Percentiles rank a stretch among this genome's conserved stretches.
These are phyloP conservation scores for Populus hybrid DNA, from an alignment of 441 rosid genomes.

Conservation along the genomic window DNA sequence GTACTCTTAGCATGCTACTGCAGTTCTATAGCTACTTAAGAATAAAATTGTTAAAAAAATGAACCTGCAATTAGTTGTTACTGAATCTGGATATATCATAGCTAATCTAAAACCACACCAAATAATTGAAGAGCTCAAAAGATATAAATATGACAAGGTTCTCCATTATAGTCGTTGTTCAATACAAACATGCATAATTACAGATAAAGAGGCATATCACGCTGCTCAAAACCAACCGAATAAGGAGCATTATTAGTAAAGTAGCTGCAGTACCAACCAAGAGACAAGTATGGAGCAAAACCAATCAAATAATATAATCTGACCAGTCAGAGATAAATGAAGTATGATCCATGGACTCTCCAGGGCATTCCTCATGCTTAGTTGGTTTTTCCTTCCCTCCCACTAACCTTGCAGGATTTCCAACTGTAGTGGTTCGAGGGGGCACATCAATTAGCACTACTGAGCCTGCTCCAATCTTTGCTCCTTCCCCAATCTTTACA, in stretches of 20 bases:
- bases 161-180: too few species aligned
- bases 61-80: not conserved
- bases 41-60: not conserved
- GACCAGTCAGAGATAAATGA: conserved; percentile 91
- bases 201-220: too few species aligned
- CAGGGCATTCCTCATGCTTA: conserved; percentile 67
- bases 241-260: too few species aligned
- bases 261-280: not conserved
- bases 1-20: not conserved
- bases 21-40: not conserved
- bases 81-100: too few species aligned
- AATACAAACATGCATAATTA: too few species aligned
- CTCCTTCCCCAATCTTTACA: conserved; percentile 79
- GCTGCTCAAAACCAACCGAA: too few species aligned
- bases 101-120: too few species aligned
- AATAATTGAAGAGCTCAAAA: too few species aligned
- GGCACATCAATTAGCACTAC: conserved; percentile 88
- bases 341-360: conserved; percentile 97
- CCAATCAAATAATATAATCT: conserved; percentile 67
- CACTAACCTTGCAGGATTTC: conserved; percentile 88
- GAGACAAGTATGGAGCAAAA: not conserved
- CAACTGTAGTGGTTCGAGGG: conserved; percentile 63
- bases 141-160: too few species aligned
- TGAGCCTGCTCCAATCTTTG: conserved; percentile 92
- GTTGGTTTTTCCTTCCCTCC: conserved; percentile 79